Conservation (phyloP, 352 stramenopile species). For the Pythium brachiatum region DNA sequence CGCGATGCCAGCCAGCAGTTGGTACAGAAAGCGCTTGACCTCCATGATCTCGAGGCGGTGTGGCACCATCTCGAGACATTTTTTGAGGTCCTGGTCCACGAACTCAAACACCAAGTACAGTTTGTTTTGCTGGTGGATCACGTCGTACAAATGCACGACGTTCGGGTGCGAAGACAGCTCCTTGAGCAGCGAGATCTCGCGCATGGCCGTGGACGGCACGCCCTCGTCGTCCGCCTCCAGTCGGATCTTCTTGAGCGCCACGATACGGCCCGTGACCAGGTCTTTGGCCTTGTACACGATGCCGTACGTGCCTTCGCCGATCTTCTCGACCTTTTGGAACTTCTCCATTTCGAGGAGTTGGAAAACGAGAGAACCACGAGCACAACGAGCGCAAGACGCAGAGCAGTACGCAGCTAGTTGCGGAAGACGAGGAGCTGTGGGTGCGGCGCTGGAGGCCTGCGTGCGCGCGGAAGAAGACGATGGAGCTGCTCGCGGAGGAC, state of each 20-base stretch:
- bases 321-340: slow-evolving; percentile 85
- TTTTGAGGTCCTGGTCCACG: slow-evolving; percentile 86
- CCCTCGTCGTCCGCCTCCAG: slow-evolving; percentile 98
- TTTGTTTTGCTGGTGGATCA: slow-evolving; percentile 85
- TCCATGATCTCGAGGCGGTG: slow-evolving; percentile 80
- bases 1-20: slow-evolving; percentile 80
- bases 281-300: slow-evolving; percentile 97
- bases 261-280: slow-evolving; percentile 84
- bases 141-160: slow-evolving; percentile 87
- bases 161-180: slow-evolving; percentile 96
- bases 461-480: background rate
- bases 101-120: slow-evolving; percentile 89
- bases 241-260: slow-evolving; percentile 99
- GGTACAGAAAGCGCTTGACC: slow-evolving; percentile 86
- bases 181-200: slow-evolving; percentile 98
- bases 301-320: slow-evolving; percentile 95
- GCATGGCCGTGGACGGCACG: slow-evolving; percentile 97
- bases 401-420: background rate
- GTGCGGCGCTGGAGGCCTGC: background rate
- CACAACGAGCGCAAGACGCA: background rate
- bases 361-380: background rate
- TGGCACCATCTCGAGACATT: slow-evolving; percentile 91
- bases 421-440: background rate
- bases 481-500: slow-evolving; percentile 1
- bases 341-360: slow-evolving; percentile 58